Base-by-base conservation (phyloP, 371 early-diverging fungal species). In the Phascolomyces articulosus region DNA sequence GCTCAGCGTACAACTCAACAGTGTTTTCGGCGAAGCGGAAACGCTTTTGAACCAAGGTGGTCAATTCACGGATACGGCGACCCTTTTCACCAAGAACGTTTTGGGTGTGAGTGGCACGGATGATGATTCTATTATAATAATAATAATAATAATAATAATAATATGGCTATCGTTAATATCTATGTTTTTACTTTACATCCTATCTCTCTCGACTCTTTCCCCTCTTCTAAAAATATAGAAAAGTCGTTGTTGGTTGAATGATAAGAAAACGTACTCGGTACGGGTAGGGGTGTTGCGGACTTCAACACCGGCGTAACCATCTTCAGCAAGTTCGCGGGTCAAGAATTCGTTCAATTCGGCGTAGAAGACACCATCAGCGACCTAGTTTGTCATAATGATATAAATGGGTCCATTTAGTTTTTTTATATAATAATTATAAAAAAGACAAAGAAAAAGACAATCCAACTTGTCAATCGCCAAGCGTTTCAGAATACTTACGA, bases 321-420 rank as follows among this genome's bases (percentile, higher is more conserved):
- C 94, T 69, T 90, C 91, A 65, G 90, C 90, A 85, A 94, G 83
- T 85, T 95, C 91, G 78, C 97, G 96, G 76, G 93, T 92, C 85
- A 98, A 92, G 90, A 97, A 96, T 86, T 97, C 96, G 91, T 98
- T 97, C 77, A 98, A 90, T 87, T 98, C 99, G 79, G 99, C 97
- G 89, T 95, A 96, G 93, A 98, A 97, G 61, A 98, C 97, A 91
- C 99, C 99, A 87, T 98, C 99, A 85, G 97, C 97, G 71, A 80
- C 80, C 91, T 70, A 53, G 16, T 40, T n/a, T n/a, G n/a, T n/a
- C n/a, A 16, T 3, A 29, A 24, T 24, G 16, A n/a, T 20, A 47
- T 56, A 13, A 53, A 38, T 13, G 38, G 13, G 13, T 38, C 6
- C 38, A 38, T 13, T 38, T 38, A 38, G 38, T 31, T 44, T 41